These are phyloP conservation scores for Fraxinus floribunda DNA, from an alignment of 305 asterid genomes.

Conservation along the genomic window DNA sequence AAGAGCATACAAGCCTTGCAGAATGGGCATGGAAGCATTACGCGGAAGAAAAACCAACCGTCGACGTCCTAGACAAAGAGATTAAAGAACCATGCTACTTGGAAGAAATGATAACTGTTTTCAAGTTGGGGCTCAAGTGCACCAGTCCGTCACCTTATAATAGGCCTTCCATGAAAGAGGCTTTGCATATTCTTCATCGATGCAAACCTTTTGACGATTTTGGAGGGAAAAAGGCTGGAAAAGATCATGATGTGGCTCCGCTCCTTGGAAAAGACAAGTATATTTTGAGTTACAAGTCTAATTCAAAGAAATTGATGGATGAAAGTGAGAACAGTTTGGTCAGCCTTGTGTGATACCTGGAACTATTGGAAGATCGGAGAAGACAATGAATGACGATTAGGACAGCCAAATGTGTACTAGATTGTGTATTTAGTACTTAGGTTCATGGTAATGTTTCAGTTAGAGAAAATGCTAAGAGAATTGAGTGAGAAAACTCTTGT, in stretches of 20 bases:
- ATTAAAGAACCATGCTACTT: constrained; percentile 46
- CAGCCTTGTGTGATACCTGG: constrained; percentile 26
- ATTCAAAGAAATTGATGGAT: constrained; percentile 32
- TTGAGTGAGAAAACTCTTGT: neutral
- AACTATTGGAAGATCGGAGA: neutral
- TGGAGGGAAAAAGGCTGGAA: constrained; percentile 24
- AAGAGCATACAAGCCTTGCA: constrained; percentile 70
- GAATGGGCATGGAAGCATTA: constrained; percentile 92
- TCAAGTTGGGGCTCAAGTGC: constrained; percentile 76
- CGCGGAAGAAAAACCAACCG: constrained; percentile 45
- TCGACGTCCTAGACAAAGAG: constrained; percentile 47
- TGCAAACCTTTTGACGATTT: constrained; percentile 29
- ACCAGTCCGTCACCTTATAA: constrained; percentile 59
- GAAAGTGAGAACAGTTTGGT: constrained; percentile 32
- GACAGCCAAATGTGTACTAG: neutral
- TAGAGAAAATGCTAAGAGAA: neutral
- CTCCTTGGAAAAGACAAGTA: constrained; percentile 51
- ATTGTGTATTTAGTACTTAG: neutral
- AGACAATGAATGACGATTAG: neutral
- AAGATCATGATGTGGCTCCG: constrained; percentile 52
- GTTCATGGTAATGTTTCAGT: neutral
- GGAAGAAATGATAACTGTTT: constrained; percentile 56
- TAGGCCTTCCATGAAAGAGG: constrained; percentile 91
- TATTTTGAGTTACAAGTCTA: constrained; percentile 34
- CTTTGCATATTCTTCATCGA: constrained; percentile 52